A percentile compares a stretch with the other conserved stretches of the same genome.
phyloP scores from a whole-genome alignment of 768 basidiomycete species.

The Pisolithus orientalis region DNA sequence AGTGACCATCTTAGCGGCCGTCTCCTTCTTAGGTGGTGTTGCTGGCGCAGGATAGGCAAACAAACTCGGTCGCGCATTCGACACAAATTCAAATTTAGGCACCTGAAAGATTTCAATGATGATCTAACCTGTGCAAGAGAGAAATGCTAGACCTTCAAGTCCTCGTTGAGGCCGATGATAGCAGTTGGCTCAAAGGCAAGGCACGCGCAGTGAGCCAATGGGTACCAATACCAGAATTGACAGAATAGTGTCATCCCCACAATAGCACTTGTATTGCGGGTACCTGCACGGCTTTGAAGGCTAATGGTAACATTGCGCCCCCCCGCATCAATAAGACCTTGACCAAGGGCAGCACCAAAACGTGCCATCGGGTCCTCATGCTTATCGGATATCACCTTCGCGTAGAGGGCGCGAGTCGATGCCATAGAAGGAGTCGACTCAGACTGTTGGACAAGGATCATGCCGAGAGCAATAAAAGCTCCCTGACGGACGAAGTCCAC shows the following conservation, averaged over 20 bases:
- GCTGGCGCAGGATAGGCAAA: conserved; percentile 88
- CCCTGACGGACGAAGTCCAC: conserved; percentile 99
- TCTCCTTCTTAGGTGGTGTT: conserved; percentile 89
- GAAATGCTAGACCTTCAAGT: conserved; percentile 60
- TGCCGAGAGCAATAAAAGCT: conserved; percentile 90
- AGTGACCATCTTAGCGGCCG: conserved; percentile 84
- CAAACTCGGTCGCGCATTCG: conserved; percentile 83
- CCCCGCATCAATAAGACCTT: conserved; percentile 96
- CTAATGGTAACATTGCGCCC: conserved; percentile 95
- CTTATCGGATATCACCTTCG: conserved; percentile 89
- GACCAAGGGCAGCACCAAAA: conserved; percentile 92
- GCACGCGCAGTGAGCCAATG: conserved; percentile 87
- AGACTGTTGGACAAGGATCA: conserved; percentile 95
- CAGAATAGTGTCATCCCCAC: conserved; percentile 98
- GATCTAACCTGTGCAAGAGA: background rate
- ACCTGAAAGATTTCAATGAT: conserved; percentile 41
- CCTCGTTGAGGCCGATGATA: conserved; percentile 84
- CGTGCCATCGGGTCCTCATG: conserved; percentile 99
- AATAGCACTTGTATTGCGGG: conserved; percentile 87
- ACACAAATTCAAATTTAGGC: conserved; percentile 89
- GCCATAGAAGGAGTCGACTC: conserved; percentile 83
- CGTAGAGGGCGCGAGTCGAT: conserved; percentile 76
- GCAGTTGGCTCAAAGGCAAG: conserved; percentile 94
- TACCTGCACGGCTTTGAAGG: conserved; percentile 88
- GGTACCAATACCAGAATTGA: conserved; percentile 99